Evolutionary conservation across 768 basidiomycete species (phyloP), one percentile per base, ranked within the genome.

Genomic region (Phaffia tasmanica): DNA sequence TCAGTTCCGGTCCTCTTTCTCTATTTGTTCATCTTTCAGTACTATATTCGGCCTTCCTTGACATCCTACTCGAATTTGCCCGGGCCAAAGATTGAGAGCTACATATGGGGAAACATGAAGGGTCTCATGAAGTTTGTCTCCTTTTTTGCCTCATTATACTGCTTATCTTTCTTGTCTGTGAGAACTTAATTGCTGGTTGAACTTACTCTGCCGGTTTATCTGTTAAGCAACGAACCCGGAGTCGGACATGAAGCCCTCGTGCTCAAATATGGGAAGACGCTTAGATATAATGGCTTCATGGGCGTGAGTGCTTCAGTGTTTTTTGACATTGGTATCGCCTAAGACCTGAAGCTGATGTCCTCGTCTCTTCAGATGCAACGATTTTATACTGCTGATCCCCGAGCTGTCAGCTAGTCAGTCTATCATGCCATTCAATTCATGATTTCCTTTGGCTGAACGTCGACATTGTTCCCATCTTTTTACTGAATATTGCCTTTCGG

Each of bases 101-200:
- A 53, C 21, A 27, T 63, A 47, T 63, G 62, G 62, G 62, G 62
- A 35, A 63, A 63, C 62, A 63, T 63, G 62, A 27, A 63, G 62
- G 27, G 62, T 1, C 49, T 53, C 25, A 53, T 63, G n/a, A 5
- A 21, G 62, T 63, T 30, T 35, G 62, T 63, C n/a, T 54, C 49
- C 49, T 30, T 19, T 35, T 27, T 30, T 35, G 32, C 57, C 29
- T 30, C 57, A 23, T 3, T 8, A 21, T 30, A 32, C n/a, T 21
- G 27, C n/a, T 27, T 53, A 27, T 27, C 8, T 46, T 21, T 58
- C 32, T 30, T 18, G 25, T 35, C 27, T n/a, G 11, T 21, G 16
- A 15, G 46, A 9, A 25, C 7, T 35, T 30, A 21, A 30, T 58
- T 14, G 32, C 8, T 25, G 6, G 7, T 21, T 30, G 57, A 21